phyloP scores from a whole-genome alignment of 257 asterid genomes.

The Salvia miltiorrhiza region DNA sequence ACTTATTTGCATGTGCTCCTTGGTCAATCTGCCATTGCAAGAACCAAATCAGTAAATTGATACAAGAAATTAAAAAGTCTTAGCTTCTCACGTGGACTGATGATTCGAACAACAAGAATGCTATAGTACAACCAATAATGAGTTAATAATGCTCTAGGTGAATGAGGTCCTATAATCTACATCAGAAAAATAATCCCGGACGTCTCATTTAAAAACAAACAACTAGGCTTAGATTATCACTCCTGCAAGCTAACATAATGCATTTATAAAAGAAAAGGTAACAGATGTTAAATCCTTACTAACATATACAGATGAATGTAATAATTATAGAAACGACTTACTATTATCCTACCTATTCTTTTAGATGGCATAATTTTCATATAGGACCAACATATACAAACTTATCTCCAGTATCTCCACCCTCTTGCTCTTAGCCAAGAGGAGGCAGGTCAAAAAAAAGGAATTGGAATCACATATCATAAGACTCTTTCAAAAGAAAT shows the following conservation, averaged over 20 bases:
- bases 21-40: slow-evolving; percentile 70
- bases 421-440: too few relatives aligned
- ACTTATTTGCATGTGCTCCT: slow-evolving; percentile 91
- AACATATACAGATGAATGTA: too few relatives aligned
- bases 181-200: neutral
- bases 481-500: too few relatives aligned
- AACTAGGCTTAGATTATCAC: neutral
- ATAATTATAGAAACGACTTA: too few relatives aligned
- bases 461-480: too few relatives aligned
- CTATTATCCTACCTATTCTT: too few relatives aligned
- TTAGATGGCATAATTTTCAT: too few relatives aligned
- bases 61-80: neutral
- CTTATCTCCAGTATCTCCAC: too few relatives aligned
- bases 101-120: neutral
- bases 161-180: neutral
- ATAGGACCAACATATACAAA: too few relatives aligned
- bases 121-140: neutral
- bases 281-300: slow-evolving; percentile 44
- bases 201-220: neutral
- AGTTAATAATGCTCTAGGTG: neutral
- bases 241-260: slow-evolving; percentile 9
- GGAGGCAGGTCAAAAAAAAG: too few relatives aligned
- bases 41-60: slow-evolving; percentile 25
- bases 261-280: neutral
- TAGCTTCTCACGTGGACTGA: neutral